A percentile compares a stretch with the other conserved stretches of the same genome.
Conservation (phyloP, 1,284 basidiomycete genomes). For the Mycena sp. region DNA sequence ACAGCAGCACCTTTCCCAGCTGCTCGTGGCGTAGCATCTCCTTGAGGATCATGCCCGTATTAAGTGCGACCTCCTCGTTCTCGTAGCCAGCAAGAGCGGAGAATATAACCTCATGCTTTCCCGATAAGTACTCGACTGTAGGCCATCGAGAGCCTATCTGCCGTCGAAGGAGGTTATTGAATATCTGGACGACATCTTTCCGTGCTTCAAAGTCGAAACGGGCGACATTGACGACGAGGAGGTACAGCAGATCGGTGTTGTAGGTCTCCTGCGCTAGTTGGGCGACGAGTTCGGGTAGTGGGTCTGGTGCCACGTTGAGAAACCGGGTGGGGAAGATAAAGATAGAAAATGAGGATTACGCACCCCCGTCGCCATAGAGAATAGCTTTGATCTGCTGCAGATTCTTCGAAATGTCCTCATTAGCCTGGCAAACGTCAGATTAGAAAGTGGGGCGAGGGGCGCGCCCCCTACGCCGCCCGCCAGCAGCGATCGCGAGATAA, state of each 20-base stretch:
- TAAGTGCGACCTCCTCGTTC: slow-evolving; percentile 95
- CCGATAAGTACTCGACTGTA: slow-evolving; percentile 93
- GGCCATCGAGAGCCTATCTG: slow-evolving; percentile 95
- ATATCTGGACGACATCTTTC: slow-evolving; percentile 98
- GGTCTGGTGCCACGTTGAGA: slow-evolving; percentile 57
- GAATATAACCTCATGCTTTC: slow-evolving; percentile 90
- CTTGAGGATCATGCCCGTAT: slow-evolving; percentile 97
- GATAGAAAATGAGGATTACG: slow-evolving; percentile 36
- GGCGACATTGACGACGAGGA: slow-evolving; percentile 84
- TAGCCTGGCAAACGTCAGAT: slow-evolving; percentile 61
- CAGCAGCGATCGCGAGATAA: background rate
- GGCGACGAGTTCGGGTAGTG: slow-evolving; percentile 86
- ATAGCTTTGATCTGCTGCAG: slow-evolving; percentile 90
- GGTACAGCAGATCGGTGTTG: slow-evolving; percentile 86
- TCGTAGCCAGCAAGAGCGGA: slow-evolving; percentile 90
- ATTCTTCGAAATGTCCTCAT: slow-evolving; percentile 90
- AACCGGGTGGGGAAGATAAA: background rate
- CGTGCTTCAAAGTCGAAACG: slow-evolving; percentile 96
- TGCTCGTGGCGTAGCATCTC: slow-evolving; percentile 97
- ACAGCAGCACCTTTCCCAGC: slow-evolving; percentile 89
- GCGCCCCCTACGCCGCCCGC: background rate
- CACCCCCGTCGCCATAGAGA: slow-evolving; percentile 88
- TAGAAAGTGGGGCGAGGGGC: slow-evolving; percentile 10
- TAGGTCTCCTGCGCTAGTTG: slow-evolving; percentile 98
- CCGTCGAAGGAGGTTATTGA: slow-evolving; percentile 93